Percentiles rank a stretch among this genome's conserved stretches.
These are phyloP conservation scores for Coemansia sp. DNA, from an alignment of 192 early-diverging fungal species.

Conservation along the genomic window DNA sequence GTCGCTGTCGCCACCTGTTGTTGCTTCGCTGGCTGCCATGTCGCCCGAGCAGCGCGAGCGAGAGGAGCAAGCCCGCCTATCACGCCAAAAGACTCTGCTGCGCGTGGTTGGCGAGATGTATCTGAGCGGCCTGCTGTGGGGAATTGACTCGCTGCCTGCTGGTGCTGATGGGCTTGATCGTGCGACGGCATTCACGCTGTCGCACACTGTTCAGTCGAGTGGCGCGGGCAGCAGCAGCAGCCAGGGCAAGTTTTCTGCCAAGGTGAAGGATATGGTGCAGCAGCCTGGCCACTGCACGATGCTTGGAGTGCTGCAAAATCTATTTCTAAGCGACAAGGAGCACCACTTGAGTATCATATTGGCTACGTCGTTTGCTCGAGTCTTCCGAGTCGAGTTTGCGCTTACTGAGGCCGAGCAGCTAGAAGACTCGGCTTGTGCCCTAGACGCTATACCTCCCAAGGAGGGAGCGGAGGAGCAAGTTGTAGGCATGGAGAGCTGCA, in stretches of 20 bases:
- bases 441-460: neutral
- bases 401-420: constrained; percentile 12
- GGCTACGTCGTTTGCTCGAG: constrained; percentile 32
- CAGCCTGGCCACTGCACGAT: constrained; percentile 49
- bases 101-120: constrained; percentile 81
- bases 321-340: constrained; percentile 43
- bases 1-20: constrained; percentile 59
- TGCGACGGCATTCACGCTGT: constrained; percentile 28
- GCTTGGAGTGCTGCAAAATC: constrained; percentile 40
- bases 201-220: constrained; percentile 2
- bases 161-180: constrained; percentile 36
- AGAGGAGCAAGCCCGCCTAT: constrained; percentile 72
- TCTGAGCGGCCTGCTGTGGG: constrained; percentile 69
- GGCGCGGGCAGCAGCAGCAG: constrained; percentile 2
- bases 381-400: constrained; percentile 28
- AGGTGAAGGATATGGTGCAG: constrained; percentile 41
- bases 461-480: constrained; percentile 1
- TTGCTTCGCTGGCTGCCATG: constrained; percentile 60
- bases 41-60: constrained; percentile 81
- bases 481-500: constrained; percentile 23
- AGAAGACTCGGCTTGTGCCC: constrained; percentile 6
- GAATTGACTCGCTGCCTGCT: constrained; percentile 33
- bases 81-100: constrained; percentile 63
- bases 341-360: constrained; percentile 42
- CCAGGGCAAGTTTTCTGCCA: constrained; percentile 19